A percentile compares a stretch with the other conserved stretches of the same genome.
Conservation (phyloP, 768 basidiomycete genomes). For the Lentinula sp. region DNA sequence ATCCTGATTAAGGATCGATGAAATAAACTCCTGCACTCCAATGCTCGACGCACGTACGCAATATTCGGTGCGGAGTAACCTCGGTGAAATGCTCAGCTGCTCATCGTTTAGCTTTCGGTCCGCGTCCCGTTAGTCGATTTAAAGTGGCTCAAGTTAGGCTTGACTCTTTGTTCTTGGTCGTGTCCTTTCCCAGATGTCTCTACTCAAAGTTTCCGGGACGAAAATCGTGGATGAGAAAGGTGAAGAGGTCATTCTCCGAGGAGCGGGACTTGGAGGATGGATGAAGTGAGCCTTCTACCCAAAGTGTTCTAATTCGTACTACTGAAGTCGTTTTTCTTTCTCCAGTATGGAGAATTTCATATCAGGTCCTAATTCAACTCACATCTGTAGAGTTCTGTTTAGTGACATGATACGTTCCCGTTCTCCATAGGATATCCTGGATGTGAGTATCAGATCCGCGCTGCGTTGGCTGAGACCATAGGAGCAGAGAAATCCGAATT, state of each 20-base stretch:
- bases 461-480: conserved; percentile 57
- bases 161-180: background rate
- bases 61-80: background rate
- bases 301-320: background rate
- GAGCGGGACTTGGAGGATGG: conserved; percentile 81
- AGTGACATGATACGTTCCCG: background rate
- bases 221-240: conserved; percentile 54
- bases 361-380: conserved; percentile 30
- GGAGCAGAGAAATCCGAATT: conserved; percentile 64
- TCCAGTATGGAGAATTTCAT: conserved; percentile 78
- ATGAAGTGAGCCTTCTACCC: conserved; percentile 59
- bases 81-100: conserved; percentile 5
- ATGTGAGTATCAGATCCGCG: conserved; percentile 75
- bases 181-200: conserved; percentile 31
- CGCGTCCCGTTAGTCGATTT: background rate
- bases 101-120: background rate
- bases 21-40: background rate
- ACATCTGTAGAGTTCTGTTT: background rate
- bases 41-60: background rate
- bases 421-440: conserved; percentile 58
- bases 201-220: conserved; percentile 51
- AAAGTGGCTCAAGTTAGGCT: background rate
- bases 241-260: conserved; percentile 55
- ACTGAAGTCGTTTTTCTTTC: background rate
- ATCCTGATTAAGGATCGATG: background rate